phyloP scores from a whole-genome alignment of 306 rosid genomes.

The Cucurbita moschata region DNA sequence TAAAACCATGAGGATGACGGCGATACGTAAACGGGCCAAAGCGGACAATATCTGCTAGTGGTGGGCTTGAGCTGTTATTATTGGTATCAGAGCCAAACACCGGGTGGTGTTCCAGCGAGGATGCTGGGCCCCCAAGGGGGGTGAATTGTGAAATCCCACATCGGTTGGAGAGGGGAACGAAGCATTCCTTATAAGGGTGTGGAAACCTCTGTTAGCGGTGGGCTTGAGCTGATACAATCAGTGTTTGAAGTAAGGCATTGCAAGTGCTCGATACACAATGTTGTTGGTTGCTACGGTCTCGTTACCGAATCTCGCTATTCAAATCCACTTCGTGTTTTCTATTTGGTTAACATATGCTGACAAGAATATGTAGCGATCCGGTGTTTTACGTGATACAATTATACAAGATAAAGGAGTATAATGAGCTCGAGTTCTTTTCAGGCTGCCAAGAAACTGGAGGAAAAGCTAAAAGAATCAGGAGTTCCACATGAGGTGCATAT shows the following conservation, averaged over 20 bases:
- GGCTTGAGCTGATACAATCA: not conserved
- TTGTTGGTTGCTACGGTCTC: not conserved
- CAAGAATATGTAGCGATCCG: not conserved
- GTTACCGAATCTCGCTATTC: not conserved
- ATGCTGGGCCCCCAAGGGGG: no score
- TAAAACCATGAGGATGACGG: no score
- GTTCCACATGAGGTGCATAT: slow-evolving; percentile 66
- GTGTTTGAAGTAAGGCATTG: not conserved
- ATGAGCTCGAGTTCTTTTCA: slow-evolving; percentile 20
- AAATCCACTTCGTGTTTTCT: not conserved
- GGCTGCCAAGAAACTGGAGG: slow-evolving; percentile 85
- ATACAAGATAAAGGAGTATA: not conserved
- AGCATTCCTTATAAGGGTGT: not conserved
- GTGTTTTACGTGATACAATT: not conserved
- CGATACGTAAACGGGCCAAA: no score
- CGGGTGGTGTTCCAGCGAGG: no score
- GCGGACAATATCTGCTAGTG: no score
- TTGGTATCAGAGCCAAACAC: no score
- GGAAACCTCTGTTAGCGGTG: no score
- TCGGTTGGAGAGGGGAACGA: no score
- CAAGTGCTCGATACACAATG: not conserved
- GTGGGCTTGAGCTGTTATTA: no score
- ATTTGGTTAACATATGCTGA: not conserved
- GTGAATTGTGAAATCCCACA: no score
- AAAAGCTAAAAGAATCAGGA: slow-evolving; percentile 75